Evolutionary conservation across 495 filamentous ascomycete genomes (phyloP), one percentile per base, ranked within the genome.

Genomic region (Hamigera avellanea): DNA sequence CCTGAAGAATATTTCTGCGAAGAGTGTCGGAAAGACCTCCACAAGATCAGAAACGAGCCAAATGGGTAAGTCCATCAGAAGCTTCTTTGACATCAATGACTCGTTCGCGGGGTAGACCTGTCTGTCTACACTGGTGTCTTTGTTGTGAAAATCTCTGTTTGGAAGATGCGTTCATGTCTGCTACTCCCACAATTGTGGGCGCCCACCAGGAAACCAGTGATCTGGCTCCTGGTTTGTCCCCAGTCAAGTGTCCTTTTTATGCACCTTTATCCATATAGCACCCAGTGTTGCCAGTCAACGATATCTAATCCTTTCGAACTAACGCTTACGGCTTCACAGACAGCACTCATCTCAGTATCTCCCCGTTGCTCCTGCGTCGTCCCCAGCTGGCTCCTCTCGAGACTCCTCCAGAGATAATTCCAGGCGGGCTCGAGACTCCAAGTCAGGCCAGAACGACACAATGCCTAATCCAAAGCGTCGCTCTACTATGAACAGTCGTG

Each of bases 1-100:
- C 93, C 88, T 21, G 89, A 96, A 31, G 85, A 95, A 62, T 99
- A 99, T 67, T 96, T 86, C 54, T 99, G 91, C 59, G 91, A 99
- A 64, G 70, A 82, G 58, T 99, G 91, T 57, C 78, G 82, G 44
- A 81, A 83, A 54, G 88, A 95, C 50, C 70, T 94, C 35, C 91
- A 99, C 67, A 84, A 73, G 46, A 77, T 91, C 41, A 78, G 70
- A 40, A 77, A 65, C 19, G 83, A 83, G 38, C 61, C 75, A 48
- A 86, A 87, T 71, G 93, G 87, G 91, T 96, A 72, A 68, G 80
- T 76, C 46, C n/a, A 23, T 26, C 32, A 38, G 14, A 6, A 26
- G 16, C 17, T 13, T 13, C 5, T 32, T 17, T 9, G 13, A 8
- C 15, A 8, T 9, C 17, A 9, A 2, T 32, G 30, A 15, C 30